Evolutionary conservation across 805 yeast species (phyloP).

Genomic region (Cyberlindnera xylosilytica): DNA sequence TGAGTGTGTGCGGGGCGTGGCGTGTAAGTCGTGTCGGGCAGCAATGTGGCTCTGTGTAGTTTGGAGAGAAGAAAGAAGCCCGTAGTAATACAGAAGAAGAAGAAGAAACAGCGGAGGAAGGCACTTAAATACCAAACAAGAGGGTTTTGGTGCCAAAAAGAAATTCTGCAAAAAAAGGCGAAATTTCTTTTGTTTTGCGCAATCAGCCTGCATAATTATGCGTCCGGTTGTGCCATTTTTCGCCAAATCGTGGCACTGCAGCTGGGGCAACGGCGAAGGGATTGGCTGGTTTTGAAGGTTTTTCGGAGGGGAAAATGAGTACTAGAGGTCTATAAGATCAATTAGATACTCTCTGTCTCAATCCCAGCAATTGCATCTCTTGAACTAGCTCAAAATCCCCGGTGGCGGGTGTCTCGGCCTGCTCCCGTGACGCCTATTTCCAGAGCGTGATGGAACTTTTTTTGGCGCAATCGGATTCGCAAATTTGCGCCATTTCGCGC

Average conservation of each 20-base stretch:
- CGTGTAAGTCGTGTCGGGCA: neutral
- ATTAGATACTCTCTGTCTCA: too few species aligned
- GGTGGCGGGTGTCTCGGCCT: too few species aligned
- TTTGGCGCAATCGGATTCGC: neutral
- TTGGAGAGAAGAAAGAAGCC: neutral
- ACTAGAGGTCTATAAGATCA: too few species aligned
- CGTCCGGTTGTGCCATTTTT: constrained; percentile 4
- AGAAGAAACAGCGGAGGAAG: neutral
- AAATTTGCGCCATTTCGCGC: too few species aligned
- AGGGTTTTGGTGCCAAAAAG: constrained; percentile 5
- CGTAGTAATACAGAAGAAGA: neutral
- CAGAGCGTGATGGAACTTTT: neutral
- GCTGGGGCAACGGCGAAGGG: constrained; percentile 11
- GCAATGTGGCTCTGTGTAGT: neutral
- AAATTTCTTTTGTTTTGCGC: constrained; percentile 12
- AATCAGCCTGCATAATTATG: constrained; percentile 10
- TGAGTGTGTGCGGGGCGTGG: too few species aligned
- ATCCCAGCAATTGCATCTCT: too few species aligned
- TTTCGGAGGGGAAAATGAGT: too few species aligned
- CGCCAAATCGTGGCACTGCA: constrained; percentile 5
- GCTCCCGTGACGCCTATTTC: neutral
- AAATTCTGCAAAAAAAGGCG: constrained; percentile 2
- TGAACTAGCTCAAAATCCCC: neutral
- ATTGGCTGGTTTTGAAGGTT: too few species aligned
- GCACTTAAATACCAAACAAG: neutral